Percentiles rank a stretch among this genome's conserved stretches.
Evolutionary conservation across 2,329 filamentous ascomycete species (phyloP).

Genomic region (Microdochium trichocladiopsis): DNA sequence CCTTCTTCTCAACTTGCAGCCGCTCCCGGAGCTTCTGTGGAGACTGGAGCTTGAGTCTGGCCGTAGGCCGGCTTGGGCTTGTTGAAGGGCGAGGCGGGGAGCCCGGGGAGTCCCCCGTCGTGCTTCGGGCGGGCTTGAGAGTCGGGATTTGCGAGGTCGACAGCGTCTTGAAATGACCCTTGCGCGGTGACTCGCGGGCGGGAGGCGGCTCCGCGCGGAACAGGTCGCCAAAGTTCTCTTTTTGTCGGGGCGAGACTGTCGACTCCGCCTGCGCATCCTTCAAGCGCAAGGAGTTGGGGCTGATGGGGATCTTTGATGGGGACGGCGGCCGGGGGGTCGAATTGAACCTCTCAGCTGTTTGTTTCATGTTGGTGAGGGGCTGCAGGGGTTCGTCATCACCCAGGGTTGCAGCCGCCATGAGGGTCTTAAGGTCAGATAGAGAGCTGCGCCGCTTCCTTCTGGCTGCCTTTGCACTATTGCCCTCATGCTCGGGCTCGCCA

Average conservation of each 20-base stretch:
- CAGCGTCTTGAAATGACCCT: constrained; percentile 39
- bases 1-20: constrained; percentile 72
- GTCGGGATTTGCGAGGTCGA: constrained; percentile 49
- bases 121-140: constrained; percentile 33
- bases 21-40: constrained; percentile 77
- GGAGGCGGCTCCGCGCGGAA: constrained; percentile 11
- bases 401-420: constrained; percentile 56
- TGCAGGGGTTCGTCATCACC: constrained; percentile 33
- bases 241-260: constrained; percentile 35
- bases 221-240: constrained; percentile 33
- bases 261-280: background rate
- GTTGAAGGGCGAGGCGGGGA: constrained; percentile 20
- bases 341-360: constrained; percentile 50
- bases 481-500: constrained; percentile 45
- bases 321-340: constrained; percentile 37
- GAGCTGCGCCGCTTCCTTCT: constrained; percentile 86
- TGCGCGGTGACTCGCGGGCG: constrained; percentile 11
- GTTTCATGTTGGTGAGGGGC: constrained; percentile 44
- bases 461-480: constrained; percentile 28
- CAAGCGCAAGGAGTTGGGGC: constrained; percentile 28
- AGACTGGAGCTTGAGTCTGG: constrained; percentile 62
- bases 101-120: constrained; percentile 15
- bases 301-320: constrained; percentile 46
- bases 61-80: constrained; percentile 31
- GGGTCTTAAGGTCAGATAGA: constrained; percentile 71